phyloP scores from a whole-genome alignment of 495 filamentous ascomycete genomes.

The Pseudomonodictys pantanalensis region DNA sequence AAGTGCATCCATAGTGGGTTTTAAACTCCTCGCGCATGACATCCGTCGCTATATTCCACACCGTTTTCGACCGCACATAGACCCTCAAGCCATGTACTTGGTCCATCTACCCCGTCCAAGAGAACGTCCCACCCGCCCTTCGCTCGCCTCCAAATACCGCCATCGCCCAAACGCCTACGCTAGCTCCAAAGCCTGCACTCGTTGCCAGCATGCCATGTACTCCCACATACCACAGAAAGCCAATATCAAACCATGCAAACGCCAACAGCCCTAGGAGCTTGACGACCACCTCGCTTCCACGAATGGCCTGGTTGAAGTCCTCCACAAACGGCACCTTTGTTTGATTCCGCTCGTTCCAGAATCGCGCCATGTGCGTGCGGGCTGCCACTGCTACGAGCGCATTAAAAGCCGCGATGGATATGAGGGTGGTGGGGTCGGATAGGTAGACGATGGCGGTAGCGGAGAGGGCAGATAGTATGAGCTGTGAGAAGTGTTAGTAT shows the following conservation, averaged over 20 bases:
- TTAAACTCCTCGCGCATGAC: too few species aligned
- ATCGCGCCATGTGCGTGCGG: constrained; percentile 34
- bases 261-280: constrained; percentile 24
- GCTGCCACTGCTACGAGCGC: constrained; percentile 16
- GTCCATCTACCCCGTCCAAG: too few species aligned
- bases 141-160: too few species aligned
- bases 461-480: constrained; percentile 47
- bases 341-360: constrained; percentile 38
- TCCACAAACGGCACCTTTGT: constrained; percentile 40
- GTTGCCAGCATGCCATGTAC: background rate
- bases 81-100: too few species aligned
- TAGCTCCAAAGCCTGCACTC: background rate
- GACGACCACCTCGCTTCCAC: constrained; percentile 32
- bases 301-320: constrained; percentile 42
- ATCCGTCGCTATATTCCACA: too few species aligned
- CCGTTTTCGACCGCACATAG: too few species aligned
- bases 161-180: background rate
- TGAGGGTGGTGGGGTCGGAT: background rate
- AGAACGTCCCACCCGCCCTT: too few species aligned
- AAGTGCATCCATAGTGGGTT: too few species aligned
- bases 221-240: background rate
- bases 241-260: constrained; percentile 30
- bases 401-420: constrained; percentile 20
- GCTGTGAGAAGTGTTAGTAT: constrained; percentile 27
- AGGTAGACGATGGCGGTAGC: constrained; percentile 41